Base-by-base conservation (phyloP, 1,284 basidiomycete genomes). In the Leccinum cinnamomeum region DNA sequence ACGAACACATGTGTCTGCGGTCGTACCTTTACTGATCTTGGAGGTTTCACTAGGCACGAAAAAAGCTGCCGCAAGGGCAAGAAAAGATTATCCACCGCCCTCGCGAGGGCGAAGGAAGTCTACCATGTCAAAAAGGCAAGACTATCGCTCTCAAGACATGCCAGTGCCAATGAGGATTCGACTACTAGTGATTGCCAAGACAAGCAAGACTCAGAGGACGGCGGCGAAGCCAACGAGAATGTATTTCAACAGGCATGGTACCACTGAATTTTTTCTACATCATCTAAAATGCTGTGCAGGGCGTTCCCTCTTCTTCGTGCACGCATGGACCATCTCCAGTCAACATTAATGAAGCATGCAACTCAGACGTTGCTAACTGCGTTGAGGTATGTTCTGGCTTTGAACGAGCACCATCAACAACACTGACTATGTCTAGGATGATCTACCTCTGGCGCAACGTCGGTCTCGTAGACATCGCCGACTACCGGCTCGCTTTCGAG, bases 271-370 rank as follows among this genome's bases (percentile, higher is more conserved):
- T 48, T 48, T 20, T 20, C 0, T 48, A 12, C n/a, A 0, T 18
- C 12, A 12, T 48, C 46, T 48, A 12, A 48, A 48, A 48, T 0
- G 0, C 7, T 48, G n/a, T 48, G 46, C 18, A 48, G 46, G 20
- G 20, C 11, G 46, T 48, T 0, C 0, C 46, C 46, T 20, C 18
- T 20, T 48, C 20, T 48, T 48, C 46, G 0, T 12, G 46, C 11
- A 20, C n/a, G 20, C 46, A 48, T 48, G 18, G 12, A 12, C 46
- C n/a, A 20, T 48, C 18, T 0, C 20, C 18, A 7, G 20, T 18
- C 18, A 0, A 48, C 0, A 20, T 0, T 20, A 0, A 48, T 20
- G 46, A 48, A 48, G 10, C 18, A 12, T 0, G 20, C 46, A 16
- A 0, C 39, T 39, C 39, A 0, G 20, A 48, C 20, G 46, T 20